A percentile compares a stretch with the other conserved stretches of the same genome.
phyloP scores from a whole-genome alignment of 805 yeast species.

The Starmerella lactis-condensi region DNA sequence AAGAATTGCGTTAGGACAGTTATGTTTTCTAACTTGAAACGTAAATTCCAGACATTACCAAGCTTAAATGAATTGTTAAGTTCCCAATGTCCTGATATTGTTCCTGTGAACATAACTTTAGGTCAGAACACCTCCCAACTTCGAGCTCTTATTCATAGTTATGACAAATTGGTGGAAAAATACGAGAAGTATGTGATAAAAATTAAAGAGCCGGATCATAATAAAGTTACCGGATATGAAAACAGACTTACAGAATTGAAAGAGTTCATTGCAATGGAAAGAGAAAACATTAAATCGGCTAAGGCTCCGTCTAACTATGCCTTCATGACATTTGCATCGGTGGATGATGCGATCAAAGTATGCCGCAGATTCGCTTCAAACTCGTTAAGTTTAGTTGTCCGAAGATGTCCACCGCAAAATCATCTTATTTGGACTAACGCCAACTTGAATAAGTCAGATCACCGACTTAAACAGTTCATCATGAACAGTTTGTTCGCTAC shows the following conservation, averaged over 20 bases:
- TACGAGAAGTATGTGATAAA: slow-evolving; percentile 1
- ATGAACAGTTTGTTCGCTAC: slow-evolving; percentile 20
- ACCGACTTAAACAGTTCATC: slow-evolving; percentile 20
- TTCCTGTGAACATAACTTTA: neutral
- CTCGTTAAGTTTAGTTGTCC: slow-evolving; percentile 4
- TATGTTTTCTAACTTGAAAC: slow-evolving; percentile 21
- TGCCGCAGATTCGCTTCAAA: slow-evolving; percentile 1
- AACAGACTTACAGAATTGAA: slow-evolving; percentile 11
- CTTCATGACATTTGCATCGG: slow-evolving; percentile 19
- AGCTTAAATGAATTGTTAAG: too few relatives aligned
- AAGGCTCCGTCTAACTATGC: slow-evolving; percentile 18
- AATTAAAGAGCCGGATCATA: neutral
- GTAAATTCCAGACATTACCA: too few relatives aligned
- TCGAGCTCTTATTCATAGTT: neutral
- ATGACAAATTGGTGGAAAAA: neutral
- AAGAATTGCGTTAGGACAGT: slow-evolving; percentile 20
- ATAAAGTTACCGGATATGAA: neutral
- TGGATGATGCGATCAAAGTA: slow-evolving; percentile 7
- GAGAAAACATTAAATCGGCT: slow-evolving; percentile 6
- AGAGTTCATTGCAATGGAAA: slow-evolving; percentile 17
- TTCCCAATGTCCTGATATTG: too few relatives aligned
- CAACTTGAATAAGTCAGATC: slow-evolving; percentile 16
- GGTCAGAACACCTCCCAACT: neutral
- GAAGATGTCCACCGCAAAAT: slow-evolving; percentile 22
- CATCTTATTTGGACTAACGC: slow-evolving; percentile 25